Evolutionary conservation across 345 rosid species (phyloP), one percentile per base, ranked within the genome.

Genomic region (Heritiera littoralis): DNA sequence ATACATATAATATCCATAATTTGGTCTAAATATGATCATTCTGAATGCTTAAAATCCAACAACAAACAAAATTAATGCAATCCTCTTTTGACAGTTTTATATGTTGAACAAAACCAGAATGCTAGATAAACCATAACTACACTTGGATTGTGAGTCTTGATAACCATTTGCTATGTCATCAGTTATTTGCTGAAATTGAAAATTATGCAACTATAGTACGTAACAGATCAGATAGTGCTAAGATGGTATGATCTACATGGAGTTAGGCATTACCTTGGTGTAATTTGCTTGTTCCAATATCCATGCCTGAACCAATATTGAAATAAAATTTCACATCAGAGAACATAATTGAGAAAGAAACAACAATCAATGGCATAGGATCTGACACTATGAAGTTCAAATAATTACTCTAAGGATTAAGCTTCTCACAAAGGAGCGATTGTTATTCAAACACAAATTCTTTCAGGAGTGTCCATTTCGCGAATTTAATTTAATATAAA

Each of bases 281-380:
- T 91, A 92, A 81, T 90, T 93, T 74, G 90, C 93, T 78, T 79
- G 89, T 85, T 95, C 96, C 81, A 95, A 72, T 61, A 89, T 78
- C 97, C 91, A 81, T 46, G 97, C 76, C 99, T 95, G 90, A 76
- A 81, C 11, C 78, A 46, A 76, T 74, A 65, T 67, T 70, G 49
- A 46, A 70, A 49, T 45, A 49, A 70, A 70, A 48, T 23, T 49
- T 67, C 3, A 38, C 20, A 70, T 70, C 41, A 70, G 59, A 70
- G 74, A 69, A 18, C 18, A 69, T 14, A 13, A 48, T 38, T 35
- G 48, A 18, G 61, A 55, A 72, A 30, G 60, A 71, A 46, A 71
- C 59, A 49, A 71, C 35, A 43, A 67, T 28, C 59, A 71, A 43
- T 49, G 28, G 20, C 41, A 51, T 51, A 20, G 15, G 23, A 49